Evolutionary conservation across 495 filamentous ascomycete genomes (phyloP), one percentile per base, ranked within the genome.

Genomic region (Trichoderma asperelloides): DNA sequence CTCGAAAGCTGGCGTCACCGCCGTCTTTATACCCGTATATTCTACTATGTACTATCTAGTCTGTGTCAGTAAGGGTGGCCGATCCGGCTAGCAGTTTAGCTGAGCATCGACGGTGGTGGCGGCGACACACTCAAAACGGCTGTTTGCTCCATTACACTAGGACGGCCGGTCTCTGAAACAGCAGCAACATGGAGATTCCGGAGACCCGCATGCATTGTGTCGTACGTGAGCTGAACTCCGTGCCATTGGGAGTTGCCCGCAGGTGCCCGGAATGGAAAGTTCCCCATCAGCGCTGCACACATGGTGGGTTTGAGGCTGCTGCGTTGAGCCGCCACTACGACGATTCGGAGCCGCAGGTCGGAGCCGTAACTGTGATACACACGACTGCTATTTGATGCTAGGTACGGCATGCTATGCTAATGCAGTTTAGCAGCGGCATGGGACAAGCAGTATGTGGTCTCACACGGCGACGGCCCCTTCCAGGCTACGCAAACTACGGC

Each of bases 91-190:
- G 47, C 47, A 23, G 43, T 51, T 51, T 51, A 51, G 47, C n/a
- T 37, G 21, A 9, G 4, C n/a, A 9, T 51, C 47, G 47, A 51
- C 47, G 18, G 6, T 18, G 41, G 41, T 18, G 41, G 41, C 41
- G 47, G 47, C 47, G 47, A 51, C 47, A 23, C 18, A 18, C 47
- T 51, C 47, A 51, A 51, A 51, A 23, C 47, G 47, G 47, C n/a
- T 51, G 47, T 51, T 51, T 51, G 47, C 47, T 51, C 47, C 47
- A 51, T 51, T 51, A 6, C 16, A 51, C 47, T 51, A 51, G 47
- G 47, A 21, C 16, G n/a, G n/a, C 47, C n/a, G 47, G n/a, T 6
- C 18, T 51, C 47, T 51, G 47, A 51, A 51, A 51, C 47, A 51
- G n/a, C 15, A n/a, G 47, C 18, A 51, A 21, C 47, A 51, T 51